phyloP scores from a whole-genome alignment of 305 asterid species.

The Fraxinus albicans region DNA sequence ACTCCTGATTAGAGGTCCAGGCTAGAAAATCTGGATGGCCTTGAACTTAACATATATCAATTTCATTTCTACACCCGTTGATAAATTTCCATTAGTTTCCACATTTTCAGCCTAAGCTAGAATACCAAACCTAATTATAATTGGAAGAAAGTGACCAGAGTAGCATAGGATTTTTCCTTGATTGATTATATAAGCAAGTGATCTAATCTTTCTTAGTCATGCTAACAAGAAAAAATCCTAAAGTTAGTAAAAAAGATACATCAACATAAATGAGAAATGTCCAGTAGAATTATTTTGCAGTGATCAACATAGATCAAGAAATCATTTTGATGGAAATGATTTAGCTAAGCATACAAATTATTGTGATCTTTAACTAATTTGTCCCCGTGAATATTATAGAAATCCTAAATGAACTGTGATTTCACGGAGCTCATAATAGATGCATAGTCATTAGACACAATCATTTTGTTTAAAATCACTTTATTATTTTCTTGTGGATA shows the following conservation, averaged over 20 bases:
- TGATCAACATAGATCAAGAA: not conserved
- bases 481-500: not conserved
- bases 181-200: not conserved
- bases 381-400: not conserved
- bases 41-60: not conserved
- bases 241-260: not conserved
- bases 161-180: not conserved
- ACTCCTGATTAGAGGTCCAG: not conserved
- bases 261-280: not conserved
- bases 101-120: not conserved
- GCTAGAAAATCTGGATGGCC: not conserved
- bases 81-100: not conserved
- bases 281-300: not conserved
- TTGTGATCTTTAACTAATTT: not conserved
- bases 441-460: not conserved
- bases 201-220: not conserved
- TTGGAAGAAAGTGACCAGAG: not conserved
- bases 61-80: not conserved
- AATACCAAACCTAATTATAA: not conserved
- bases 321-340: not conserved
- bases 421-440: not conserved
- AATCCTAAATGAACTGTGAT: not conserved
- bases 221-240: not conserved
- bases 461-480: not conserved
- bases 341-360: not conserved